Evolutionary conservation across 768 basidiomycete species (phyloP), one percentile per base, ranked within the genome.

Genomic region (Tephrocybe sp.): DNA sequence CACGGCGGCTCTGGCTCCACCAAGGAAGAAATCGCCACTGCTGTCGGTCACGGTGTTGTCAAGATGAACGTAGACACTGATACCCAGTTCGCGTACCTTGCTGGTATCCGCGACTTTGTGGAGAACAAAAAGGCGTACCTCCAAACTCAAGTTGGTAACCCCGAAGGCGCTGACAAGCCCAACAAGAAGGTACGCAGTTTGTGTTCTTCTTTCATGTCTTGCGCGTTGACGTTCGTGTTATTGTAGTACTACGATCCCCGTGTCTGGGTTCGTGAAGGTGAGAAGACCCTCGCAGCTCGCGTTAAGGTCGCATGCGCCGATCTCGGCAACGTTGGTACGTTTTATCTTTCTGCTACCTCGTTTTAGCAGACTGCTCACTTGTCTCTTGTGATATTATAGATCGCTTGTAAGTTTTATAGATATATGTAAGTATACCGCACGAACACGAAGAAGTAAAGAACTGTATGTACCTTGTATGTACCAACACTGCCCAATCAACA

Each of bases 1-100:
- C 97, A 99, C 75, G 97, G 97, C 71, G 97, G 97, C 56, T 98
- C 97, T 45, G 97, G 97, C 38, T 98, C 97, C 25, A 84, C 89
- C 58, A 92, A 92, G 73, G 88, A 94, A 39, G 97, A 99, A 73
- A 99, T 98, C 73, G 77, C 75, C 60, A 91, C 86, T 41, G 95
- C 94, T 49, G 97, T 98, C 57, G 63, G 71, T 44, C 79, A 94
- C 68, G 95, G 95, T 62, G 95, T 97, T 33, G 86, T 98, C 66
- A 99, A 99, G 80, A 98, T 98, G 94, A 97, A 98, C 76, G 92
- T 97, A 51, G 93, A 95, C 68, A 97, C 94, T 52, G 90, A 94
- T 71, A 90, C 87, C 13, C 91, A 94, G 65, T 94, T 84, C 65
- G 94, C 95, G 10, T 97, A 97, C 72, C 82, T 95, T 50, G 57